Conservation (phyloP, 78 protist genomes). For the slime mould (Dictyostelium discoideum) region DNA sequence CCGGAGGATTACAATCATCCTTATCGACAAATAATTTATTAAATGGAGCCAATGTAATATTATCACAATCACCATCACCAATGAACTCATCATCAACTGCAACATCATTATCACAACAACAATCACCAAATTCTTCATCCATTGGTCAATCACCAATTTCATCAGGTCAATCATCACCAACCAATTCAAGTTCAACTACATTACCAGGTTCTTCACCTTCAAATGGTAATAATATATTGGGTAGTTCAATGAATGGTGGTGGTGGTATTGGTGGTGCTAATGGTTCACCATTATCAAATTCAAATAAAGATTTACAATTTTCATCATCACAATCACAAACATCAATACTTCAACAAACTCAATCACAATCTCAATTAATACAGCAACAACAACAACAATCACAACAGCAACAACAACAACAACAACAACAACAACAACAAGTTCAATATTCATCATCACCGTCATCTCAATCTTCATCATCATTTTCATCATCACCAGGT, state of each 20-base stretch:
- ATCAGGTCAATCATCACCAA: conserved; percentile 20
- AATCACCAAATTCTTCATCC: conserved; percentile 16
- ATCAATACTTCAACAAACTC: neutral
- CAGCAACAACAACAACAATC: neutral
- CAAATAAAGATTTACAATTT: neutral
- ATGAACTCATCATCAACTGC: neutral
- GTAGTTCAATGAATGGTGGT: neutral
- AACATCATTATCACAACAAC: neutral
- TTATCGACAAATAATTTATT: conserved; percentile 21
- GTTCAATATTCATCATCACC: neutral
- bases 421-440: neutral
- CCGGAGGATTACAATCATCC: neutral
- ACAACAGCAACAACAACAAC: neutral
- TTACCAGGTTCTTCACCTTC: conserved; percentile 4
- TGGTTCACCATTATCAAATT: conserved; percentile 2
- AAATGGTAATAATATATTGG: neutral
- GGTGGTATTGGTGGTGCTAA: neutral
- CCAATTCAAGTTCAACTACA: neutral
- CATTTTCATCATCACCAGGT: conserved; percentile 18
- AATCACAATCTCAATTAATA: neutral
- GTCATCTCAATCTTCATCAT: neutral
- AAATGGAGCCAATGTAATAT: conserved; percentile 1
- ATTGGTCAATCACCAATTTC: conserved; percentile 2
- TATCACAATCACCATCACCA: neutral
- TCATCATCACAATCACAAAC: neutral